These are phyloP conservation scores for Fusarium bulbicola DNA, from an alignment of 2,329 filamentous ascomycete species.

Conservation along the genomic window DNA sequence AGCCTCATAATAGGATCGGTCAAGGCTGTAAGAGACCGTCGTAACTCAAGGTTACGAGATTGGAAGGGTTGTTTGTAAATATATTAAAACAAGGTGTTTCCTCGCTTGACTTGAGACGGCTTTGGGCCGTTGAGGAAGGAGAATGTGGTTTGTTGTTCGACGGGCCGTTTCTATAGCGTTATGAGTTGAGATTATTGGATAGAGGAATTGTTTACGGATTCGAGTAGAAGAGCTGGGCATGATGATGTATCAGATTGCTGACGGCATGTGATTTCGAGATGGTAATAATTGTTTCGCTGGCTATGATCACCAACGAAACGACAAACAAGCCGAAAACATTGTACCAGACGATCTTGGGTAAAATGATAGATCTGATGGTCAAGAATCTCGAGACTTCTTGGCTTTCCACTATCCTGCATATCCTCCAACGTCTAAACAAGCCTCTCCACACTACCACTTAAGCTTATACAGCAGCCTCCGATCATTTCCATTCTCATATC, in stretches of 20 bases:
- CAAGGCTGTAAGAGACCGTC: neutral
- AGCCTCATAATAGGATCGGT: neutral
- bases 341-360: accelerated
- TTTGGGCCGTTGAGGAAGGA: neutral
- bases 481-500: conserved; percentile 21
- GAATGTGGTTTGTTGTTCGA: neutral
- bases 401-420: neutral
- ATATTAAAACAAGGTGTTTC: conserved; percentile 3
- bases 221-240: neutral
- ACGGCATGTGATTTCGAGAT: neutral
- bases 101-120: neutral
- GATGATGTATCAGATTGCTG: neutral
- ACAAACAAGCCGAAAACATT: accelerated
- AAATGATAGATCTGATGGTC: neutral
- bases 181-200: neutral
- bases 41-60: conserved; percentile 15
- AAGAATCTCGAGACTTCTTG: neutral
- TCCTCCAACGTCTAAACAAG: neutral
- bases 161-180: neutral
- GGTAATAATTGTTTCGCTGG: neutral
- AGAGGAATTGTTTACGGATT: neutral
- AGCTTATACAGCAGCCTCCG: conserved; percentile 18
- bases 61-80: neutral
- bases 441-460: conserved; percentile 7
- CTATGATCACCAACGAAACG: neutral